Conservation (phyloP, 2,329 filamentous ascomycete species). For the Mariannaea elegans region DNA sequence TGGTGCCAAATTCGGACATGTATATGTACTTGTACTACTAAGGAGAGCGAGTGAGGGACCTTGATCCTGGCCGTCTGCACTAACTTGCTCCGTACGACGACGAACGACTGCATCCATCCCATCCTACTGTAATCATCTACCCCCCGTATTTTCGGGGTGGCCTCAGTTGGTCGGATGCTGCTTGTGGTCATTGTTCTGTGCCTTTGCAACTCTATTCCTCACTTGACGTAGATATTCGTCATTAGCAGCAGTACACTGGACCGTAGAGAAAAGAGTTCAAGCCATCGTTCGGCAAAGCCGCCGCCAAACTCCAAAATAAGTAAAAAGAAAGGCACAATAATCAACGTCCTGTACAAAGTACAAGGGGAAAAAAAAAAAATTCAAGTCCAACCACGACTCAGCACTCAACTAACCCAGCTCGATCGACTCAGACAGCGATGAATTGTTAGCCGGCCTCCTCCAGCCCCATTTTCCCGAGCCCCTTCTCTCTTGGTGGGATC, state of each 20-base stretch:
- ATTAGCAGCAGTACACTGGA: too few species aligned
- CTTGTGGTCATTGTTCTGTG: conserved; percentile 1
- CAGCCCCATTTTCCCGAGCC: conserved; percentile 9
- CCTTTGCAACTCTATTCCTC: not conserved
- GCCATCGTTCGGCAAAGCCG: not conserved
- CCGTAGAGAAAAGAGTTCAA: not conserved
- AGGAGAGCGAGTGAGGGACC: not conserved
- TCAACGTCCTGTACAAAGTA: not conserved
- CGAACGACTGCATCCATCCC: conserved; percentile 21
- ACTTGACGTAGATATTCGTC: too few species aligned
- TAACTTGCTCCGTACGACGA: conserved; percentile 13
- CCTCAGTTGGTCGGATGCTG: not conserved
- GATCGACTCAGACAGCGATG: not conserved
- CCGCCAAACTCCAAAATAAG: not conserved
- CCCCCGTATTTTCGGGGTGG: too few species aligned
- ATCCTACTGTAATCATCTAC: not conserved
- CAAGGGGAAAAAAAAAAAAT: not conserved
- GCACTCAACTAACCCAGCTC: too few species aligned
- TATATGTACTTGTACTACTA: not conserved
- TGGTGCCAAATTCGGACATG: too few species aligned
- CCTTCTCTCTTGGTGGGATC: conserved; percentile 4
- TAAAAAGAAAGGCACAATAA: too few species aligned
- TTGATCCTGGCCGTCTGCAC: conserved; percentile 13
- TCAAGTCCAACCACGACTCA: not conserved
- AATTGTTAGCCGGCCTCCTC: not conserved